Conservation (phyloP, 306 rosid species). For the Citrullus amarus region DNA sequence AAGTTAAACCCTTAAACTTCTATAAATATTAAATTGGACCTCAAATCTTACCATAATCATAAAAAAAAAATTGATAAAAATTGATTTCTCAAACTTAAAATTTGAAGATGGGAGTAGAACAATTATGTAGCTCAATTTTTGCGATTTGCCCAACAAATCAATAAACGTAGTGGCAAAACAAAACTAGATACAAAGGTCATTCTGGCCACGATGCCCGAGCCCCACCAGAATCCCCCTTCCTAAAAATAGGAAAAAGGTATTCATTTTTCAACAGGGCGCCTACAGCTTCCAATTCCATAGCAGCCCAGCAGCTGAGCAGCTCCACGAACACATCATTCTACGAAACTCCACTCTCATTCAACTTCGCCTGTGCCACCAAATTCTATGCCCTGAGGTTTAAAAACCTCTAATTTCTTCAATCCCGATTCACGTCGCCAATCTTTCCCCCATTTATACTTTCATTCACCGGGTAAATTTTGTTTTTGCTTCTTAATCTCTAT, state of each 20-base stretch:
- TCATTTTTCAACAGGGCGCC: background rate
- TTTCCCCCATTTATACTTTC: background rate
- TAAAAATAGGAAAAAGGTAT: background rate
- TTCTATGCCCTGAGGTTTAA: background rate
- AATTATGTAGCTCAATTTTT: too few relatives aligned
- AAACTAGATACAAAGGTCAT: too few relatives aligned
- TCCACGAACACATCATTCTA: background rate
- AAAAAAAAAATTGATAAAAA: too few relatives aligned
- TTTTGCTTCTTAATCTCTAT: background rate
- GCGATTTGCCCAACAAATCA: too few relatives aligned
- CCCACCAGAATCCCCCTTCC: background rate
- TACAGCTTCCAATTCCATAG: background rate
- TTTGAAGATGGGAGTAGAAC: too few relatives aligned
- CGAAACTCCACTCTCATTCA: background rate
- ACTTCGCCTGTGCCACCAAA: background rate
- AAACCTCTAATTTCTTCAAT: background rate
- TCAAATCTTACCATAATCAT: too few relatives aligned
- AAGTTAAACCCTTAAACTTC: too few relatives aligned
- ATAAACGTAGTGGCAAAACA: too few relatives aligned
- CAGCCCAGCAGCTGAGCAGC: conserved; percentile 7
- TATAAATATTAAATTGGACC: too few relatives aligned
- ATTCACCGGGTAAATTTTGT: background rate
- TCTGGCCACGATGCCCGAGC: background rate
- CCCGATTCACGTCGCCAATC: background rate
- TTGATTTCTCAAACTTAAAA: too few relatives aligned